These are phyloP conservation scores for Avena sativa DNA, from an alignment of 176 grass and related monocot species.

Conservation along the genomic window DNA sequence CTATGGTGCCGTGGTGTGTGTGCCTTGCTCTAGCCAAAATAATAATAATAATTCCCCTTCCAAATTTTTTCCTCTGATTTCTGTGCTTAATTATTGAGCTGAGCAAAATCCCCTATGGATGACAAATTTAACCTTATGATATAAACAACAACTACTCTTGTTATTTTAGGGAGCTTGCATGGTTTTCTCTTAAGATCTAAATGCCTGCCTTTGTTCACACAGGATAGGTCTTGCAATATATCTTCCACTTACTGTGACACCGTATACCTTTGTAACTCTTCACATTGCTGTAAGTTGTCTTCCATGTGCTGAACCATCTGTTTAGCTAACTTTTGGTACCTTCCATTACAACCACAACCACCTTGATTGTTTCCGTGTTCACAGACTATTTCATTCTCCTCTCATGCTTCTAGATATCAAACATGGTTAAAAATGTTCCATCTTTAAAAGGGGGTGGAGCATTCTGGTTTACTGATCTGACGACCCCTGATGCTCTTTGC, in stretches of 20 bases:
- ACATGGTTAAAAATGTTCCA: slow-evolving; percentile 83
- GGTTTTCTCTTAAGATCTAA: slow-evolving; percentile 13
- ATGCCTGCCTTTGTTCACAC: slow-evolving; percentile 34
- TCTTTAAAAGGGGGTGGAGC: slow-evolving; percentile 83
- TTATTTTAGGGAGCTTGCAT: slow-evolving; percentile 9
- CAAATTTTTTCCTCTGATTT: not conserved
- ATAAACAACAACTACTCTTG: not conserved
- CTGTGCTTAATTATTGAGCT: not conserved
- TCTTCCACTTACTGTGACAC: not conserved
- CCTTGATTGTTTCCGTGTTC: not conserved
- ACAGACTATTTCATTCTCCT: slow-evolving; percentile 32
- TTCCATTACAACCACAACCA: not conserved
- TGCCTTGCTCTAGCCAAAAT: not conserved
- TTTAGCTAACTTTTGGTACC: slow-evolving; percentile 27
- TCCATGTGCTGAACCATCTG: not conserved
- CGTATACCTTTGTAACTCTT: slow-evolving; percentile 39
- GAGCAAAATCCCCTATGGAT: not conserved
- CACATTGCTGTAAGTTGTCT: slow-evolving; percentile 45
- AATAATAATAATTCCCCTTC: not conserved
- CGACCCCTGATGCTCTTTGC: slow-evolving; percentile 63
- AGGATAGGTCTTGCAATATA: slow-evolving; percentile 1
- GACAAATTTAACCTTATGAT: slow-evolving; percentile 5
- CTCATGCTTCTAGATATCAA: slow-evolving; percentile 62
- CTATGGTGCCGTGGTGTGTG: not conserved
- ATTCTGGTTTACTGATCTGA: slow-evolving; percentile 92